Base-by-base conservation (phyloP, 2,329 filamentous ascomycete species). In the Ophiostoma triangulosporum region DNA sequence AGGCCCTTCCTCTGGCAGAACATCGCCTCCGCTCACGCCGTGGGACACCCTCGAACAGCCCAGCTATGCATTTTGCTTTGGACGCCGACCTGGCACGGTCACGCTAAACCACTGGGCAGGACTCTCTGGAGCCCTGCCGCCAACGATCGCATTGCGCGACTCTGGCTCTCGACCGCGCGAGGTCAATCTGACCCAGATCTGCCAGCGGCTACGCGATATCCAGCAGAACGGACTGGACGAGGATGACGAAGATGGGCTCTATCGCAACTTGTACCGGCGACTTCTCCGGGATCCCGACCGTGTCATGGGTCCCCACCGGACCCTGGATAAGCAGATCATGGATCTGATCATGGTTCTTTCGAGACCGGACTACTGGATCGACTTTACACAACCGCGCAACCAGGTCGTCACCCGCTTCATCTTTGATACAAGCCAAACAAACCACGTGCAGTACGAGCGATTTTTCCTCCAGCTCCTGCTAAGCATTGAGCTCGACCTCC, bases 391-490 rank as follows among this genome's bases (percentile, higher is more conserved):
- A 33, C 76, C 77, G 4, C 78, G 77, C 61, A 86, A 88, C 61
- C 85, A 89, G 62, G 81, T 88, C 22, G 78, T 83, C 24, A 85
- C 85, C 3, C 80, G 81, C 52, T 88, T 84, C 66, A 84, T 88
- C 56, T 81, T 82, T 57, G 77, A 83, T 60, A 73, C 74, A 12
- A 71, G 73, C 54, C 70, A 74, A 33, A 69, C 71, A 17, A 81
- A 83, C 59, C 70, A 74, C 46, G 67, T 71, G 17, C 73, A 75
- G 56, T 84, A 83, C 60, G 74, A 77, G 56, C 75, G 74, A 26
- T 88, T 89, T 68, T 88, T 86, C 64, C 83, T 87, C 63, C 85
- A 89, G 65, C 68, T 89, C n/a, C 71, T 89, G 3, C 74, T 89
- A 40, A 84, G 82, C 58, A 72, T 86, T 49, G 85, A 89, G 65